Base-by-base conservation (phyloP, 2,329 filamentous ascomycete genomes). In the Bipolaris zeicola region DNA sequence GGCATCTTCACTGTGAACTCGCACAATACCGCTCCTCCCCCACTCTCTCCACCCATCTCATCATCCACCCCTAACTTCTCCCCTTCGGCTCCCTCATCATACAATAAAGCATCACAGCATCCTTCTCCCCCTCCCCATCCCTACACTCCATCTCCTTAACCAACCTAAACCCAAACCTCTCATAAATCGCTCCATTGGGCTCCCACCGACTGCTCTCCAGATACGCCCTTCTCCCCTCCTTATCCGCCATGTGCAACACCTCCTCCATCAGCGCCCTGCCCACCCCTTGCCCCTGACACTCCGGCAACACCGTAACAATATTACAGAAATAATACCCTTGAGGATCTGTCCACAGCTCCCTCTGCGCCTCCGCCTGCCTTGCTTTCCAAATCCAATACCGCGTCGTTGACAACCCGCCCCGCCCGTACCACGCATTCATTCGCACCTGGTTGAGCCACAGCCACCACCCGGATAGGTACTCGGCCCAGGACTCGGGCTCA, bases 301-400 rank as follows among this genome's bases (percentile, higher is more conserved):
- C 82, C 0, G 88, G 87, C 14, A 85, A 72, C 1, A 91, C 88
- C 0, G 88, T 87, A 66, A 91, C 85, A 58, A 91, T 89, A 67
- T 91, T 92, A 62, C 89, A 87, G 63, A 91, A 91, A 67, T 90
- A 91, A 67, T 91, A 91, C 0, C 89, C 89, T 5, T 81, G 78
- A 0, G 82, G 80, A 54, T 89, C 86, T 0, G 78, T 84, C 89
- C 88, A 91, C 3, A 90, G 75, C 24, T 83, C 76, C 0, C 78
- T 77, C 52, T 91, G 88, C 0, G 84, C 86, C 37, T 83, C 77
- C 0, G 82, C 80, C 71, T 92, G 89, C 5, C 83, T 80, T 4
- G 80, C 79, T 68, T 91, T 91, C 88, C 88, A 91, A 63, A 90
- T 88, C 73, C 85, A 87, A 70, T 91, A 91, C 5, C 89, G 83